Evolutionary conservation across 306 rosid genomes (phyloP).

Genomic region (Corylus avellana): DNA sequence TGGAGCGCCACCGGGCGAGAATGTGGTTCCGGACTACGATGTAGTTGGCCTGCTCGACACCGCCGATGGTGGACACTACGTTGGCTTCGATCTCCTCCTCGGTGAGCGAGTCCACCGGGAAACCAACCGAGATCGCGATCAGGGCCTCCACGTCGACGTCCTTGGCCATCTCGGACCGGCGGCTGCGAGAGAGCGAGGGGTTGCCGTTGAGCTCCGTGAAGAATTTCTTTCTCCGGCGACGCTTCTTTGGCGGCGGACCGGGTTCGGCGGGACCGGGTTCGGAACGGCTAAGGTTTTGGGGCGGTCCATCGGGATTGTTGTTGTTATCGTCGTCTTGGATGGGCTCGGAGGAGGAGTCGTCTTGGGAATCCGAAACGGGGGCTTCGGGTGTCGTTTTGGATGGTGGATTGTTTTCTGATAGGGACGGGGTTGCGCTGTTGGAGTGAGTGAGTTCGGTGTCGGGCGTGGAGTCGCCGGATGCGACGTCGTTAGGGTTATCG

Average conservation of each 20-base stretch:
- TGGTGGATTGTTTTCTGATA: conserved; percentile 33
- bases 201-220: conserved; percentile 65
- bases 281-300: conserved; percentile 15
- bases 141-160: conserved; percentile 79
- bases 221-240: conserved; percentile 90
- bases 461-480: conserved; percentile 43
- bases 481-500: conserved; percentile 36
- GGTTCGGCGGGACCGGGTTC: conserved; percentile 34
- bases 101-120: conserved; percentile 81
- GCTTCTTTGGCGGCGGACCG: conserved; percentile 52
- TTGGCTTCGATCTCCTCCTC: conserved; percentile 89
- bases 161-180: conserved; percentile 62
- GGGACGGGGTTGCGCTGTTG: conserved; percentile 25
- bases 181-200: conserved; percentile 53
- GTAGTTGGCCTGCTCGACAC: conserved; percentile 75
- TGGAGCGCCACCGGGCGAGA: conserved; percentile 70
- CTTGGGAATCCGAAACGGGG: conserved; percentile 54
- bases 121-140: conserved; percentile 78
- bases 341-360: conserved; percentile 64
- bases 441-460: conserved; percentile 46
- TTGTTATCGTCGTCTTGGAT: conserved; percentile 23
- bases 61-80: conserved; percentile 78
- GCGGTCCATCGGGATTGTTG: conserved; percentile 15
- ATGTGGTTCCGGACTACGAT: conserved; percentile 79
- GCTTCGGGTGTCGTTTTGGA: conserved; percentile 44